These are phyloP conservation scores for Hypoxylon sp. DNA, from an alignment of 2,329 filamentous ascomycete species.

Conservation along the genomic window DNA sequence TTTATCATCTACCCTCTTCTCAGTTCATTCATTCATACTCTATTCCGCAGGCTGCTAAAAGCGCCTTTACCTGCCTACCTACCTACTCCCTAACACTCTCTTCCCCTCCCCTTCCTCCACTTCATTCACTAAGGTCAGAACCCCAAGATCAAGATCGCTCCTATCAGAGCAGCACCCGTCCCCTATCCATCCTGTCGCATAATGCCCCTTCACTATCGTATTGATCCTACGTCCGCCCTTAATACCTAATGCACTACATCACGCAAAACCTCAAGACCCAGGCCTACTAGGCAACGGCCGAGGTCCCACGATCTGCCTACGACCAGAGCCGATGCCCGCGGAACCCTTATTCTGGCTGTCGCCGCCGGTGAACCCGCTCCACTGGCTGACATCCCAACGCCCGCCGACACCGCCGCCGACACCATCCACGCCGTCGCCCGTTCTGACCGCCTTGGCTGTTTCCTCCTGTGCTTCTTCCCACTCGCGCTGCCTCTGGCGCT, in stretches of 20 bases:
- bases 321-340: slow-evolving; percentile 72
- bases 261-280: slow-evolving; percentile 11
- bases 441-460: slow-evolving; percentile 63
- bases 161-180: background rate
- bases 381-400: slow-evolving; percentile 79
- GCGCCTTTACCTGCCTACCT: no score
- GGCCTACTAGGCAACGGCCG: slow-evolving; percentile 66
- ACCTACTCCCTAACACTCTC: no score
- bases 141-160: no score
- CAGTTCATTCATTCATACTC: no score
- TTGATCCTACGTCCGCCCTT: no score
- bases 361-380: slow-evolving; percentile 77
- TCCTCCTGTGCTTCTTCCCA: slow-evolving; percentile 81
- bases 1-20: no score
- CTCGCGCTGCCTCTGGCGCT: slow-evolving; percentile 77
- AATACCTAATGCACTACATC: background rate
- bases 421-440: slow-evolving; percentile 65
- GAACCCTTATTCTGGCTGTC: slow-evolving; percentile 75
- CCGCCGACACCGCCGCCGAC: slow-evolving; percentile 72
- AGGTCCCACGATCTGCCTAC: slow-evolving; percentile 82
- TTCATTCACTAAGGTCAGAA: no score
- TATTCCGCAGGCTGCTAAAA: no score
- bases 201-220: no score
- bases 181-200: no score
- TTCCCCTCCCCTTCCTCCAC: no score